Percentiles rank a stretch among this genome's conserved stretches.
These are phyloP conservation scores for Pseudopithomyces chartarum DNA, from an alignment of 2,329 filamentous ascomycete genomes.

Conservation along the genomic window DNA sequence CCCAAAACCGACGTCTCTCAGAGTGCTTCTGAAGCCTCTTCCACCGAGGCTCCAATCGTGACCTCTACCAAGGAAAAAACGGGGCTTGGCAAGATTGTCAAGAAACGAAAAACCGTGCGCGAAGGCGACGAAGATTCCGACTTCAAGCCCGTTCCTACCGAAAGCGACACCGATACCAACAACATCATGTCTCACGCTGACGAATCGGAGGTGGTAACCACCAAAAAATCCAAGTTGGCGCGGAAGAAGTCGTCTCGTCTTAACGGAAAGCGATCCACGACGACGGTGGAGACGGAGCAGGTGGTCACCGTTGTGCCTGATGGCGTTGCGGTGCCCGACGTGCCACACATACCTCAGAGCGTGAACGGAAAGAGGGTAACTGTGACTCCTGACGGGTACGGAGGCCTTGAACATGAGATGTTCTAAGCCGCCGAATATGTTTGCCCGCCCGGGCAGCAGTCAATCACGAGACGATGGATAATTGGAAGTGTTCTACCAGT, in stretches of 20 bases:
- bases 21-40: constrained; percentile 31
- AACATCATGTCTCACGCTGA: constrained; percentile 23
- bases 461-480: too few species aligned
- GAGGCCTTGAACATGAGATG: constrained; percentile 42
- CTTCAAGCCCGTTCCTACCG: constrained; percentile 31
- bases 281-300: constrained; percentile 17
- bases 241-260: constrained; percentile 18
- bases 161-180: constrained; percentile 15
- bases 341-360: constrained; percentile 32
- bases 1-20: constrained; percentile 13
- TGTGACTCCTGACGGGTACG: constrained; percentile 35
- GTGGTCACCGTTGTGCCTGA: constrained; percentile 35
- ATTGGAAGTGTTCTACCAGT: too few species aligned
- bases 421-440: constrained; percentile 24
- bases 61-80: background rate
- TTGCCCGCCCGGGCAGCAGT: too few species aligned
- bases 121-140: constrained; percentile 31
- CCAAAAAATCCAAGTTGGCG: constrained; percentile 20
- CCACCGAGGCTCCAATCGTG: constrained; percentile 22
- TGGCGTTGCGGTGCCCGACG: constrained; percentile 32
- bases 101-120: constrained; percentile 46
- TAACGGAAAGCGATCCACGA: constrained; percentile 21
- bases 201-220: constrained; percentile 7
- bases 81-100: constrained; percentile 35
- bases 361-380: constrained; percentile 23